Percentiles rank a stretch among this genome's conserved stretches.
Conservation (phyloP, 495 filamentous ascomycete species). For the Neurospora discreta region DNA sequence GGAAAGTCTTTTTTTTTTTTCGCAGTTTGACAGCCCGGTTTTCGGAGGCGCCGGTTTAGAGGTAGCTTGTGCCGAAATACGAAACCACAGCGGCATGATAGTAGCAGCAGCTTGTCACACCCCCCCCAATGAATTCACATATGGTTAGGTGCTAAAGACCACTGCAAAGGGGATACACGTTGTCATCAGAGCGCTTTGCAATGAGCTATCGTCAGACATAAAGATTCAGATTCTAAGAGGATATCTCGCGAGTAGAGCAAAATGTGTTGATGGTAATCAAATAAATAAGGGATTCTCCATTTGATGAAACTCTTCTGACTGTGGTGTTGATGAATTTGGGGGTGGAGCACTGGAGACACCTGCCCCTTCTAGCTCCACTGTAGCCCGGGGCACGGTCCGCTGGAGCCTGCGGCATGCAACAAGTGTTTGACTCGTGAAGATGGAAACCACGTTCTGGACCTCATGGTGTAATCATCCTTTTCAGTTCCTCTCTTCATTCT, state of each 20-base stretch:
- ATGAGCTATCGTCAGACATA: background rate
- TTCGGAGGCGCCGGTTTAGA: background rate
- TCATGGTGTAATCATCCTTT: background rate
- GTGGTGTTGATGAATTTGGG: background rate
- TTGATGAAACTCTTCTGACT: background rate
- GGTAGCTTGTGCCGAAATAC: background rate
- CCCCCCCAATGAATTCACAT: no score
- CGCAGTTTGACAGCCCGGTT: background rate
- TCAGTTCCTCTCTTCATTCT: background rate
- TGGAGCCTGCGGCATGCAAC: background rate
- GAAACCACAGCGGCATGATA: background rate
- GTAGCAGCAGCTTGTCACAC: background rate
- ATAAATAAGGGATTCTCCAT: background rate
- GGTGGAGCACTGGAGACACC: background rate
- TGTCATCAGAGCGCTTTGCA: background rate
- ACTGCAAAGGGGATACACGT: background rate
- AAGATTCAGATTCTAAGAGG: background rate
- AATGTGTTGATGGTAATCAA: background rate
- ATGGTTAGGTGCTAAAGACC: background rate
- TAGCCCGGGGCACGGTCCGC: background rate
- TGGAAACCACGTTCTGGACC: background rate
- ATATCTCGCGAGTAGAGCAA: background rate
- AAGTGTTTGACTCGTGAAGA: background rate
- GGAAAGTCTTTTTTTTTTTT: background rate
- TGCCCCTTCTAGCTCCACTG: background rate